Evolutionary conservation across 768 basidiomycete species (phyloP), one percentile per base, ranked within the genome.

Genomic region (Tephrocybe sp.): DNA sequence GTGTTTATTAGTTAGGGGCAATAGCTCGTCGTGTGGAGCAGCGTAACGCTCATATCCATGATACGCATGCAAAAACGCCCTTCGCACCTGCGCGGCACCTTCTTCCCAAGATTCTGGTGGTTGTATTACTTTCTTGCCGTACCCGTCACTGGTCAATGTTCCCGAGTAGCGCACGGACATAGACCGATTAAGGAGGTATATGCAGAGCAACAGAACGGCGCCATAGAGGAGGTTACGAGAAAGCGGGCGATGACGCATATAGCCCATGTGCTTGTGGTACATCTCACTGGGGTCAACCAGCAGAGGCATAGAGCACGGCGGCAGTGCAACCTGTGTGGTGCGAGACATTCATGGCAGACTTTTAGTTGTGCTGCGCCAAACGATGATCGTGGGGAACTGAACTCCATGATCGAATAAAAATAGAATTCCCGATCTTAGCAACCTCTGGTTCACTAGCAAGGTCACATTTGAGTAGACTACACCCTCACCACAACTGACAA

Each of bases 21-120:
- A 61, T 7, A 90, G 65, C 60, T 90, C 86, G 45, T 90, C 88
- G 38, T 76, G 72, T 7, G 84, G 82, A 0, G 75, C 74, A 1
- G 88, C 86, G 56, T 81, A 75, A 15, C 62, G 62, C 58, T 84
- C 78, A 59, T 90, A 90, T 8, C 80, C 84, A 23, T 71, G 69
- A 58, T 90, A 90, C 0, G 86, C 86, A 64, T 88, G 84, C 45
- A 74, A 45, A 64, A 87, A 89, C 0, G 86, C 84, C 9, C 68
- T 50, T 62, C 78, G 84, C 24, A 90, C 86, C 47, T 76, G 69
- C 5, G 68, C 65, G 0, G 86, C 84, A 26, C 81, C 70, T 11
- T 68, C 65, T 14, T 70, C 68, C 85, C 86, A 88, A 1, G 69
- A 62, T 3, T 65, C 57, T 0, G 72, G 62, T 6, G 73, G 61